Base-by-base conservation (phyloP, 345 rosid species). In the Salix brachista region DNA sequence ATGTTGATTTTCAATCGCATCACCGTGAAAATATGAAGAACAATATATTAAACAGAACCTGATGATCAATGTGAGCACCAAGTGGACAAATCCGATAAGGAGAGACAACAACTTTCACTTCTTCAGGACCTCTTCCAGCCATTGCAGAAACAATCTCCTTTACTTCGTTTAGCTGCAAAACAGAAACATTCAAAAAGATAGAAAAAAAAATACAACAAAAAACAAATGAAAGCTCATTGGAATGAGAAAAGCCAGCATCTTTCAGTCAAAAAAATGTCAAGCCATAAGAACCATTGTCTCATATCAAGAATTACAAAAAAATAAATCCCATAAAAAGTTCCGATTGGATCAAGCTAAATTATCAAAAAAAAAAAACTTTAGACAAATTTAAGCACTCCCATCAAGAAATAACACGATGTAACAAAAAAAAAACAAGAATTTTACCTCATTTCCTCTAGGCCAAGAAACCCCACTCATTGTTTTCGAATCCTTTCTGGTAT, bases 51-150 rank as follows among this genome's bases (percentile, higher is more conserved):
- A 70, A 74, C 77, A 77, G 14, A 50, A 91, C 99, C 96, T 95
- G 99, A 77, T 91, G 99, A 88, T 95, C 99, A 72, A 91, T 90
- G 80, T 89, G 98, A 83, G 99, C 99, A 74, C 98, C 99, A 80
- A 95, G 78, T 41, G 99, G 98, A 86, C 98, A 95, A 52, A 95
- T 93, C 80, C 98, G 88, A 75, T 93, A 89, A 69, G 99, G 98
- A 61, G 99, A 87, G 16, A 87, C 87, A n/a, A 87, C 97, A 42
- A 91, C 86, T 54, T 88, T 88, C 82, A 91, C 94, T 65, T 90
- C 91, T 65, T 68, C 88, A 2, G 75, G 69, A 65, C 74, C 79
- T 83, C 72, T 86, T 78, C 94, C 94, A 39, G 88, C 74, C 91
- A 93, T 91, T 80, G 72, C 79, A 41, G 90, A 81, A 75, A 90